phyloP scores from a whole-genome alignment of 208 protist species.

The Naegleria fowleri region DNA sequence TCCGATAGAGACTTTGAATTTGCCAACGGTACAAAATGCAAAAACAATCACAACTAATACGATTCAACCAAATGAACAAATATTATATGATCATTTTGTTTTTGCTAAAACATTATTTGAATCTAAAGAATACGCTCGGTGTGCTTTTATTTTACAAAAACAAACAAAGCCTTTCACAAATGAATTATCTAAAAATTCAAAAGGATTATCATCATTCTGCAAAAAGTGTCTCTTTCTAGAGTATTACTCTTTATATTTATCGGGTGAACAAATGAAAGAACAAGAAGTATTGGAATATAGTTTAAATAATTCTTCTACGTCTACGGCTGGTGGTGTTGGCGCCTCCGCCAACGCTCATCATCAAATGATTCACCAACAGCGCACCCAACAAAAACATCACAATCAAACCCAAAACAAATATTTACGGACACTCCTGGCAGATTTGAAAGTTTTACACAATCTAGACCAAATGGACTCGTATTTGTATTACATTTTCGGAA shows the following conservation, averaged over 20 bases:
- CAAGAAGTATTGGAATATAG: slow-evolving; percentile 35
- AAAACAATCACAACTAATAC: not conserved
- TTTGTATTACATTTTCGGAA: not conserved
- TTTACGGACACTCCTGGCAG: not conserved
- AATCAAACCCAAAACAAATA: not conserved
- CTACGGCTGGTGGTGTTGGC: not conserved
- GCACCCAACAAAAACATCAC: not conserved
- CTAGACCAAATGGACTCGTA: not conserved
- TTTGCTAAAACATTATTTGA: slow-evolving; percentile 38
- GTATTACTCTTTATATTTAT: slow-evolving; percentile 41
- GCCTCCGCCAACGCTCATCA: not conserved
- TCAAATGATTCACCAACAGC: not conserved
- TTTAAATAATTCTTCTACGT: not conserved
- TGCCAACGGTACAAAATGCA: not conserved
- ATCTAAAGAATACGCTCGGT: slow-evolving; percentile 37
- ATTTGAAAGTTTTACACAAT: not conserved
- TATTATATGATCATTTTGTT: slow-evolving; percentile 9
- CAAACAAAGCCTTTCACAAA: not conserved
- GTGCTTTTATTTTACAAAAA: slow-evolving; percentile 20
- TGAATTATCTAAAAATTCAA: not conserved
- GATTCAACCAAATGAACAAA: not conserved
- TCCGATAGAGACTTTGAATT: not conserved
- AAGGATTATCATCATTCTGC: not conserved
- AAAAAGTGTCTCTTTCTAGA: slow-evolving; percentile 35
- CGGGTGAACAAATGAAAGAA: slow-evolving; percentile 42